Conservation (phyloP, 768 basidiomycete species). For the Tulasnella sp. region DNA sequence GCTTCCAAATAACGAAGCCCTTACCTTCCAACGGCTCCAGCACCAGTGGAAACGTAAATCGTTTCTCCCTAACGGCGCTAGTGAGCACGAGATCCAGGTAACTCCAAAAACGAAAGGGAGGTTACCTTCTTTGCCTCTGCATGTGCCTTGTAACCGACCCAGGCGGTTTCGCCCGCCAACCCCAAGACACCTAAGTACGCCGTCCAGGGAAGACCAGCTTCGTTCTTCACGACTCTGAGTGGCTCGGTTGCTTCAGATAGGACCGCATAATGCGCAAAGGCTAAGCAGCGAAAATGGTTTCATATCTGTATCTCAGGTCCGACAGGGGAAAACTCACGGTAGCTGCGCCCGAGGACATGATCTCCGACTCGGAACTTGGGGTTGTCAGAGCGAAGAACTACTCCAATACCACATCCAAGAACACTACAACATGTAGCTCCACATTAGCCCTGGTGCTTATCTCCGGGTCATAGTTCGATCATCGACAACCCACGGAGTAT, state of each 20-base stretch:
- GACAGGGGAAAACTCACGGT: not conserved
- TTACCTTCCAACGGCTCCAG: slow-evolving; percentile 59
- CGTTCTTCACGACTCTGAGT: slow-evolving; percentile 7
- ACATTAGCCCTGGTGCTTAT: not conserved
- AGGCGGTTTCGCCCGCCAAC: slow-evolving; percentile 38
- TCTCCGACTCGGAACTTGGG: not conserved
- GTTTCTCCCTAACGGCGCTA: slow-evolving; percentile 45
- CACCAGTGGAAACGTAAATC: slow-evolving; percentile 49
- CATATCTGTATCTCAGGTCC: no score
- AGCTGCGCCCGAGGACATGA: not conserved
- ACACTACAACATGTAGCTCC: not conserved
- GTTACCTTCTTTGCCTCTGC: slow-evolving; percentile 44
- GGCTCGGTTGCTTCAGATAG: not conserved
- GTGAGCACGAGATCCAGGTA: not conserved
- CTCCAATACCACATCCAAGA: not conserved
- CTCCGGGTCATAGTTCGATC: not conserved
- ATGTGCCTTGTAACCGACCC: slow-evolving; percentile 45
- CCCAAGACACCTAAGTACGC: slow-evolving; percentile 30
- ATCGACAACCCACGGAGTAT: not conserved
- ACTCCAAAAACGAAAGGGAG: not conserved
- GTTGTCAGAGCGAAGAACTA: slow-evolving; percentile 24
- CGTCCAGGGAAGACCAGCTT: not conserved
- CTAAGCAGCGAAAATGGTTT: not conserved
- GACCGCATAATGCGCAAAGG: not conserved
- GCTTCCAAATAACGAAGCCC: slow-evolving; percentile 30